A percentile compares a stretch with the other conserved stretches of the same genome.
These are phyloP conservation scores for Pichia eremophila DNA, from an alignment of 805 yeast species.

Conservation along the genomic window DNA sequence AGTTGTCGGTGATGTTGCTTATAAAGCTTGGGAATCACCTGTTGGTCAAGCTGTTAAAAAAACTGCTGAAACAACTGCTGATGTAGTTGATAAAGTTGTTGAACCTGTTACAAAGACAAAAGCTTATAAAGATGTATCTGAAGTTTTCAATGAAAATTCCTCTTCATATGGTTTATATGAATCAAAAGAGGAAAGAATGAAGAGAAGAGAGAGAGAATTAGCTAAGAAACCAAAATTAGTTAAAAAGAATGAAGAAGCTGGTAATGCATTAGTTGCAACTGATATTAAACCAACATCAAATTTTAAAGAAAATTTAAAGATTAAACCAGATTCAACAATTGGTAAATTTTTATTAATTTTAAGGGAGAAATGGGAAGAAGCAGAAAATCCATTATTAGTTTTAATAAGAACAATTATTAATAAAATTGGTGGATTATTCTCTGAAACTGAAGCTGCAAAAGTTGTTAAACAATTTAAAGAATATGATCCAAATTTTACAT, in stretches of 20 bases:
- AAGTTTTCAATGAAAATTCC: constrained; percentile 87
- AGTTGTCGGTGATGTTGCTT: constrained; percentile 82
- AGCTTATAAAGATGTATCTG: constrained; percentile 79
- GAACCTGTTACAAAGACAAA: constrained; percentile 92
- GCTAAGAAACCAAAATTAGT: constrained; percentile 54
- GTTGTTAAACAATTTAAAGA: constrained; percentile 79
- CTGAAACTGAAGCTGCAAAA: constrained; percentile 93
- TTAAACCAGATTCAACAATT: constrained; percentile 55
- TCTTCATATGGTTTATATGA: constrained; percentile 90
- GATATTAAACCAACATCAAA: constrained; percentile 54
- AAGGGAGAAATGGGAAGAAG: constrained; percentile 78
- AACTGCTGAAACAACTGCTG: constrained; percentile 76
- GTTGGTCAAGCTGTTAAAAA: constrained; percentile 83
- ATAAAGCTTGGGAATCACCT: constrained; percentile 92
- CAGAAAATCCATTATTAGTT: constrained; percentile 84
- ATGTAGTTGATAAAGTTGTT: constrained; percentile 72
- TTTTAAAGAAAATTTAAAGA: constrained; percentile 49
- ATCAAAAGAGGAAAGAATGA: constrained; percentile 69
- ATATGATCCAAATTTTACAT: constrained; percentile 82
- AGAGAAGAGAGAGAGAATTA: constrained; percentile 56
- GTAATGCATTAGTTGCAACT: constrained; percentile 73
- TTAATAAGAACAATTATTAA: constrained; percentile 70
- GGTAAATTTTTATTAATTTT: constrained; percentile 57
- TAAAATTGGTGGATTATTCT: constrained; percentile 79
- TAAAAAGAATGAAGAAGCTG: constrained; percentile 73